Base-by-base conservation (phyloP, 192 early-diverging fungal species). In the Linnemannia schmuckeri region DNA sequence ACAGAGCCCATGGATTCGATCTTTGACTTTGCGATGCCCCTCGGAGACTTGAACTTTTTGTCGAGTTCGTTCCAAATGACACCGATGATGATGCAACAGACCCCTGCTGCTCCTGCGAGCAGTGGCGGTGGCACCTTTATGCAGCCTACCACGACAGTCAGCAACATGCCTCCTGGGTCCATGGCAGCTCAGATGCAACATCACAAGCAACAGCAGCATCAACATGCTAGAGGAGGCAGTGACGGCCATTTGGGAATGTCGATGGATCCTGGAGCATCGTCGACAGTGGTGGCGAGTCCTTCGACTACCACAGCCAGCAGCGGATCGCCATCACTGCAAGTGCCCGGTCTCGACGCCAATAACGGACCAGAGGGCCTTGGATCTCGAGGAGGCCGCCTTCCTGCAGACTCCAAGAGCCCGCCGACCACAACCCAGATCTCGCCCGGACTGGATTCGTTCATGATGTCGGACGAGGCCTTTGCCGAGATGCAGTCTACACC, bases 1-100 rank as follows among this genome's bases (percentile, higher is more conserved):
- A 72, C 44, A n/a, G 85, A 78, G 37, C 71, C 76, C 1, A 40
- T 61, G 10, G 75, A 87, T 22, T 87, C 85, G 1, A 87, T 87
- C 24, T 87, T 87, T 77, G 85, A 87, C 42, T 87, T 87, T 78
- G 85, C 85, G 3, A 80, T 87, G 74, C 85, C 85, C 6, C 44
- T 87, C 22, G 75, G 78, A 12, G 85, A 87, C 24, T 27, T 87
- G 40, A 87, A 79, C 57, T 87, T 87, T 52, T 49, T 87, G 22
- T 87, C 85, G 33, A 80, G 78, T 15, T 87, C 85, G 20, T 87
- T 87, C 66, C 85, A 87, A 44, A 77, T 87, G 76, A 38, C 79
- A n/a, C 79, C 85, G 7, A 74, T 73, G 57, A 70, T 87, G 79
- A 74, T 78, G 41, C 70, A 80, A 44, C 69, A 85, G 24, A 70